phyloP scores from a whole-genome alignment of 345 rosid genomes.

The Citrus sinensis region DVS_A1.0 CM039164.1:19128501-19129000 shows the following conservation, averaged over 20 bases:
- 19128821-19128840: background rate
- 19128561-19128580: background rate
- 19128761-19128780: background rate
- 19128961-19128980: slow-evolving; percentile 91
- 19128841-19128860: background rate
- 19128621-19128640: background rate
- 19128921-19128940: slow-evolving; percentile 96
- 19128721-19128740: background rate
- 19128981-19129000: slow-evolving; percentile 82
- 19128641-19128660: background rate
- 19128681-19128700: background rate
- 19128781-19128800: background rate
- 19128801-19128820: background rate
- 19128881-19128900: slow-evolving; percentile 66
- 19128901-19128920: slow-evolving; percentile 88
- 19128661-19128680: background rate
- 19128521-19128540: background rate
- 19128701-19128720: background rate
- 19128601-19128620: background rate
- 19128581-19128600: background rate
- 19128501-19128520: background rate
- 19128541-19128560: background rate
- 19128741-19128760: background rate
- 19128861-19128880: background rate
- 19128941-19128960: slow-evolving; percentile 94